Conservation (phyloP, 257 asterid species). For the Fraxinus quadrangulata region DNA sequence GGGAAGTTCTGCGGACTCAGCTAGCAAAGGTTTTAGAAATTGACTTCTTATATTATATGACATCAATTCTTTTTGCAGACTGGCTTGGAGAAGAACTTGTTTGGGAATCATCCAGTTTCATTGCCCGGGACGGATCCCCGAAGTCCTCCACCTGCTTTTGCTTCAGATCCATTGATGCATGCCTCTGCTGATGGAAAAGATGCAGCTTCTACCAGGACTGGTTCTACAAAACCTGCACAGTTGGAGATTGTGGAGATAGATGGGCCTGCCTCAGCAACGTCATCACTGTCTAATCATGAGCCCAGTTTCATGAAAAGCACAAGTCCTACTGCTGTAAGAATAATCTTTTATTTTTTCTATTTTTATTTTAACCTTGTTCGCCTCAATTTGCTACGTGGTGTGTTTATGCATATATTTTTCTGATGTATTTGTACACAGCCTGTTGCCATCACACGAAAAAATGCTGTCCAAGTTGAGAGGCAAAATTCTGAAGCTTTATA, state of each 20-base stretch:
- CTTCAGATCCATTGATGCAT: conserved; percentile 67
- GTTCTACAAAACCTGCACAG: conserved; percentile 51
- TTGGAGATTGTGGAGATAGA: conserved; percentile 64
- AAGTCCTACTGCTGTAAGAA: conserved; percentile 71
- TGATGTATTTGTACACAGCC: conserved; percentile 47
- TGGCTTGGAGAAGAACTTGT: conserved; percentile 85
- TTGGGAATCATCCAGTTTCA: conserved; percentile 84
- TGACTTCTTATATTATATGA: conserved; percentile 12
- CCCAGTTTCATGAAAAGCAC: conserved; percentile 53
- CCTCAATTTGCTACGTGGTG: not conserved
- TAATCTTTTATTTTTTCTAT: conserved; percentile 11
- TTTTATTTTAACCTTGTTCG: not conserved
- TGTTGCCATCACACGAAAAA: conserved; percentile 82
- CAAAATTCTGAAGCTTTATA: conserved; percentile 79
- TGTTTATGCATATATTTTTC: conserved; percentile 19
- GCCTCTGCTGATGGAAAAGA: conserved; percentile 41
- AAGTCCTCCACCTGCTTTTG: conserved; percentile 85
- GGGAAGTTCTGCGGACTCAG: not conserved
- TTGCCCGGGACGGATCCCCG: conserved; percentile 59
- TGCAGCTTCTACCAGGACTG: conserved; percentile 39
- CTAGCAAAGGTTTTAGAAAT: not conserved
- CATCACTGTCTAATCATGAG: conserved; percentile 66
- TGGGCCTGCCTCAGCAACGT: conserved; percentile 49
- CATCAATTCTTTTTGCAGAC: conserved; percentile 48
- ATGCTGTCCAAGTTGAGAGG: conserved; percentile 62